Evolutionary conservation across 139 green algal genomes (phyloP).

Genomic region (Prasinococcaceae sp.): DNA sequence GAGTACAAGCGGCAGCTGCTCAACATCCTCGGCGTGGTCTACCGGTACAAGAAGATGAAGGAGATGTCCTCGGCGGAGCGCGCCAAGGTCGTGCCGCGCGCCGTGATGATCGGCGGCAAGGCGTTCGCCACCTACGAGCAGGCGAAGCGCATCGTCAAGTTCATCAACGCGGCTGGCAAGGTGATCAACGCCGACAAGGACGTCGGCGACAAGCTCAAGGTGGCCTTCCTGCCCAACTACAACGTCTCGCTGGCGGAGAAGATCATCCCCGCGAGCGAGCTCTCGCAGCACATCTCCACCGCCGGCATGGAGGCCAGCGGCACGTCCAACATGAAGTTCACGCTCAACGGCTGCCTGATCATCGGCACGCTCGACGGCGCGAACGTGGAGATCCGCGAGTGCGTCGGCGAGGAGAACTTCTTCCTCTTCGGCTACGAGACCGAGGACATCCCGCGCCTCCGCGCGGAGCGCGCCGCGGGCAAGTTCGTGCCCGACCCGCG

Average conservation of each 20-base stretch:
- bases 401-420: constrained; percentile 62
- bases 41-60: constrained; percentile 81
- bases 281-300: constrained; percentile 74
- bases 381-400: constrained; percentile 96
- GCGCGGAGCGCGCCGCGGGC: constrained; percentile 48
- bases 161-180: constrained; percentile 43
- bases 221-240: constrained; percentile 94
- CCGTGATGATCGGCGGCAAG: constrained; percentile 76
- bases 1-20: constrained; percentile 89
- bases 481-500: constrained; percentile 44
- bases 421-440: constrained; percentile 66
- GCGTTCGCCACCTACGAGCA: constrained; percentile 86
- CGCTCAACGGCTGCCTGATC: constrained; percentile 93
- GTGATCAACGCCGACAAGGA: constrained; percentile 85
- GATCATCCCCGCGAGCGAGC: constrained; percentile 64
- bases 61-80: constrained; percentile 67
- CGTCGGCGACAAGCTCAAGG: constrained; percentile 62
- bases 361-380: constrained; percentile 96
- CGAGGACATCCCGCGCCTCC: constrained; percentile 45
- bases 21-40: constrained; percentile 70
- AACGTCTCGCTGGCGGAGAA: constrained; percentile 70
- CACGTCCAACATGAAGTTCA: constrained; percentile 99
- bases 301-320: constrained; percentile 80
- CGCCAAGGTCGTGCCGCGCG: constrained; percentile 40
- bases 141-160: constrained; percentile 96